phyloP scores from a whole-genome alignment of 208 protist genomes.

The Acanthamoeba lenticulata region DNA sequence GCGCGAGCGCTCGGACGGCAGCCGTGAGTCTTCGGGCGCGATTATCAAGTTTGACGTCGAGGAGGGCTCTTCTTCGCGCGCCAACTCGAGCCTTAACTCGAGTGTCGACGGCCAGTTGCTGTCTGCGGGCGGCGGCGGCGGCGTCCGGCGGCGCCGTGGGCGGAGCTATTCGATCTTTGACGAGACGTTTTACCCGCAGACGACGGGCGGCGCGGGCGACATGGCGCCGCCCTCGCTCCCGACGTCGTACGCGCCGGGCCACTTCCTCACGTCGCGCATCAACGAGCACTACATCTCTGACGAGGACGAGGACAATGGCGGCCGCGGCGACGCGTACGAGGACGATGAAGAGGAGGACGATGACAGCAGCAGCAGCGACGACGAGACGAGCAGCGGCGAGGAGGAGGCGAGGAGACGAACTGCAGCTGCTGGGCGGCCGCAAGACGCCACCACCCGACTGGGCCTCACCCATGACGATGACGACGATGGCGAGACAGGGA shows the following conservation, averaged over 20 bases:
- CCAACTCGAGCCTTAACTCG: not conserved
- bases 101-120: not conserved
- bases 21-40: not conserved
- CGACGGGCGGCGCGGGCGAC: not conserved
- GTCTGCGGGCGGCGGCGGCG: not conserved
- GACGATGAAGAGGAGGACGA: not conserved
- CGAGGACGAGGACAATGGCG: not conserved
- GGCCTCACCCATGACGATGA: too few relatives aligned
- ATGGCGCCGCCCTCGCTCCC: not conserved
- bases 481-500: too few relatives aligned
- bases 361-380: not conserved
- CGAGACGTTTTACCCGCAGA: constrained; percentile 7
- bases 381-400: not conserved
- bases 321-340: not conserved
- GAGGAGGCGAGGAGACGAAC: not conserved
- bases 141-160: not conserved
- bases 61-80: not conserved
- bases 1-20: not conserved
- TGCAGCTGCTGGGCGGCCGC: not conserved
- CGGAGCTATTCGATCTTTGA: constrained; percentile 43
- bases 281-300: constrained; percentile 47
- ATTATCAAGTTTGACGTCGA: not conserved
- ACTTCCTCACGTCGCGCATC: not conserved
- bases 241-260: not conserved
- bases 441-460: not conserved